A percentile compares a stretch with the other conserved stretches of the same genome.
Conservation (phyloP, 768 basidiomycete species). For the Trametes coccinea region DNA sequence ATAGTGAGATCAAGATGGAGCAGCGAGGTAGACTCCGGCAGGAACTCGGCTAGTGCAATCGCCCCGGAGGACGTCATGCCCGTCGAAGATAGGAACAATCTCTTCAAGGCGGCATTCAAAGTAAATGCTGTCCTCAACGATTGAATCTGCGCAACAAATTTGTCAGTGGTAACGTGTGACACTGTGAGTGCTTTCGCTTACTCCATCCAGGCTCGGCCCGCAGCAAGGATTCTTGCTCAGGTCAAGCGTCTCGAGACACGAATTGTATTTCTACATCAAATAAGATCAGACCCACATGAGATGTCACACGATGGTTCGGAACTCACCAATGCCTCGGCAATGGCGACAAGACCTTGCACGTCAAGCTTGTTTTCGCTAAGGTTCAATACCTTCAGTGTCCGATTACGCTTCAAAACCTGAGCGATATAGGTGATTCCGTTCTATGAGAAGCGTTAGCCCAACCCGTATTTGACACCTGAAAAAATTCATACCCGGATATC, state of each 20-base stretch:
- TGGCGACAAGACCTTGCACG: constrained; percentile 67
- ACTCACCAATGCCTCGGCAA: constrained; percentile 89
- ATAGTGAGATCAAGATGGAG: constrained; percentile 90
- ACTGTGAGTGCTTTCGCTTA: constrained; percentile 37
- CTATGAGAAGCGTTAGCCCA: constrained; percentile 29
- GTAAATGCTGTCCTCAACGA: constrained; percentile 92
- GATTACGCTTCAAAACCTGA: constrained; percentile 94
- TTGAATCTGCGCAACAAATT: constrained; percentile 56
- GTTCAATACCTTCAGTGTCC: constrained; percentile 92
- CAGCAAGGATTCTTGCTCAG: constrained; percentile 92
- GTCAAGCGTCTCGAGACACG: constrained; percentile 90
- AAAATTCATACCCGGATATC: constrained; percentile 72
- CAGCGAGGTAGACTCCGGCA: constrained; percentile 84
- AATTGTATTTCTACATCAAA: constrained; percentile 82
- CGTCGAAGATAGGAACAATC: constrained; percentile 88
- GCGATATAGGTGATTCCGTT: constrained; percentile 86
- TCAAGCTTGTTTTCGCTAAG: constrained; percentile 94
- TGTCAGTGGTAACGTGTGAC: not conserved
- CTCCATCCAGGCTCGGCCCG: constrained; percentile 88
- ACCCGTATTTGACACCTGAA: constrained; percentile 13
- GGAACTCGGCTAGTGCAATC: constrained; percentile 94
- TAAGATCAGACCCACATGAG: too few species aligned
- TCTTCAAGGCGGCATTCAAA: constrained; percentile 86
- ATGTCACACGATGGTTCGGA: not conserved
- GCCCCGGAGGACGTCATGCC: constrained; percentile 80